Evolutionary conservation across 306 rosid species (phyloP), one percentile per base, ranked within the genome.

Genomic region (Trichosanthes truncata): DNA sequence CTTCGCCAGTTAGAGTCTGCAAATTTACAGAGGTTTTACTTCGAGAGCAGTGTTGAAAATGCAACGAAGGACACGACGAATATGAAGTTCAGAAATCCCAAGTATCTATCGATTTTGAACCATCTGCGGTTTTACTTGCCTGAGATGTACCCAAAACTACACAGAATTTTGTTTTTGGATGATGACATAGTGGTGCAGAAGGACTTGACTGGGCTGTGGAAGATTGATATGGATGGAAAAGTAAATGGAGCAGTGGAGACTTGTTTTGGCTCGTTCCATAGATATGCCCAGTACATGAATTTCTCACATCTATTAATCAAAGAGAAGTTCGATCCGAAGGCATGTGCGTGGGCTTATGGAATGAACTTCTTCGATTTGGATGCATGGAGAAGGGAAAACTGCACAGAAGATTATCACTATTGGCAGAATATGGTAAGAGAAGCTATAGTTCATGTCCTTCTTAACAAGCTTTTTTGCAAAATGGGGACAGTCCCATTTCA

Each of bases 221-320:
- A 73, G 59, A 73, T 73, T 12, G 77, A 73, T 49, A 73, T 73
- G 77, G 20, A 73, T 52, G 79, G 79, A 9, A 53, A 75, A 33
- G 66, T 75, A 29, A 75, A 75, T 20, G 79, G 66, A 7, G 66
- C 66, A 14, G 79, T 75, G 29, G 79, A 75, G 51, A 75, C 79
- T 0, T 74, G 79, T 74, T 74, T 74, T 33, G 79, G 79, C 41
- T 74, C 79, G 40, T 74, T 74, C 61, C 79, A 74, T 52, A 51
- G 79, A 52, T 74, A 52, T 74, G 63, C 79, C 31, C 79, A 74
- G 65, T 74, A 74, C 79, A 74, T 74, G 79, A 74, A 75, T 35
- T 75, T 75, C 79, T 75, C 79, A 18, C 79, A 74, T 29, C 79
- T 65, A 10, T 74, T 74, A 20, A 74, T 75, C 63, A 75, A 53